Evolutionary conservation across 495 filamentous ascomycete species (phyloP), one percentile per base, ranked within the genome.

Genomic region (Xylaria scruposa): DNA sequence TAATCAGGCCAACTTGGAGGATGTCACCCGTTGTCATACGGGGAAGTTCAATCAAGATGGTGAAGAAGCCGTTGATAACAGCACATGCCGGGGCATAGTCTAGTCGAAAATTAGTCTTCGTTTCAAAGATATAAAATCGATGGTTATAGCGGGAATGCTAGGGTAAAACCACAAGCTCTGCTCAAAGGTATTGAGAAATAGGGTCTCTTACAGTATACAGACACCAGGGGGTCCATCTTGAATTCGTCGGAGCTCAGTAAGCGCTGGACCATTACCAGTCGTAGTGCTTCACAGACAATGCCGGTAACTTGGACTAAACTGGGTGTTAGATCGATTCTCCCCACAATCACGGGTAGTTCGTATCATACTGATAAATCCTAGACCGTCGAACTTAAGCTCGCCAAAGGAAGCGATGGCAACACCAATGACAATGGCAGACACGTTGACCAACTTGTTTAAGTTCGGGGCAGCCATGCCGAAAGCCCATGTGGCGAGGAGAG

Each of bases 211-310:
- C 70, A 97, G 88, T 97, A 97, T 19, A 97, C 88, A 13, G 94
- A 97, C 42, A 97, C 94, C 63, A 97, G 87, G 68, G 94, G 94
- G 80, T 97, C 94, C 94, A 97, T 97, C 90, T 97, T 97, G 88
- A 89, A 96, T 83, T 96, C 94, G 60, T 92, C 85, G 6, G 91
- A 92, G 87, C 90, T 94, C 68, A 97, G 87, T 68, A 97, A 85
- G 53, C 90, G 89, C 85, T 97, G 90, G 63, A 97, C 92, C 92
- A 97, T 92, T 79, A 93, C 92, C 73, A 97, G 87, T 74, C 94
- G 92, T 73, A 92, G 89, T 53, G 94, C 93, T 84, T 97, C 94
- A 80, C 94, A 96, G 77, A 90, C 79, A 77, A 97, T 91, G 78
- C 94, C 94, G 65, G 82, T 89, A 68, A 91, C 82, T 82, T 97